phyloP scores from a whole-genome alignment of 169 alveolate genomes.

The Eimeria brunetti region DNA sequence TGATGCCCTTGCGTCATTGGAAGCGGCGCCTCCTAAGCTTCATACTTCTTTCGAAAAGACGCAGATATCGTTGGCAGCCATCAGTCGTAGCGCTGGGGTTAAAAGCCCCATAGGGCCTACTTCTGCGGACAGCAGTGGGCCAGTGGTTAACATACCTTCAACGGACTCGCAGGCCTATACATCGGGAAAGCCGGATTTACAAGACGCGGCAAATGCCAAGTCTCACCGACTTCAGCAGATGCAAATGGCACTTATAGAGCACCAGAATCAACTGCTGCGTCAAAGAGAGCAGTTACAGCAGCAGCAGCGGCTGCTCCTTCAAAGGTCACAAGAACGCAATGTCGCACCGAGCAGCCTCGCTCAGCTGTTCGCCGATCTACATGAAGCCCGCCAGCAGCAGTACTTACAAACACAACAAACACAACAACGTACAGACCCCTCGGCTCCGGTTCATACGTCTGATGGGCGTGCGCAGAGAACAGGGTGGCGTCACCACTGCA shows the following conservation, averaged over 20 bases:
- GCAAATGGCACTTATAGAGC: constrained; percentile 40
- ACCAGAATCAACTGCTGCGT: constrained; percentile 64
- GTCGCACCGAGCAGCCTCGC: constrained; percentile 44
- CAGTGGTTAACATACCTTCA: background rate
- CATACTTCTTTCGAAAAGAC: background rate
- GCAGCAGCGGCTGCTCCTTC: constrained; percentile 51
- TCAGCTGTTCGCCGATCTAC: constrained; percentile 44
- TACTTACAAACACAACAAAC: constrained; percentile 13
- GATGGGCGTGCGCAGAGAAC: constrained; percentile 2
- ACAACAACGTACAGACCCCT: constrained; percentile 4
- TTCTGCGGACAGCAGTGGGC: background rate
- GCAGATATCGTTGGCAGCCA: background rate
- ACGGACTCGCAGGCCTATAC: background rate
- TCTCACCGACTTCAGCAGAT: constrained; percentile 30
- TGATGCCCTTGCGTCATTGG: background rate
- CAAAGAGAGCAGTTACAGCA: constrained; percentile 46
- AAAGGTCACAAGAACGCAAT: constrained; percentile 60
- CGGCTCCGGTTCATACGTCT: background rate
- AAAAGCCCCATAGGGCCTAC: background rate
- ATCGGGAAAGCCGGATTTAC: background rate
- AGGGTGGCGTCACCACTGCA: constrained; percentile 18
- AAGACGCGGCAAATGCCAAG: constrained; percentile 18
- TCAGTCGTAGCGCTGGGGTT: background rate
- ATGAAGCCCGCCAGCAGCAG: constrained; percentile 55
- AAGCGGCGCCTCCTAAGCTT: background rate